Conservation (phyloP, 495 filamentous ascomycete genomes). For the Lichenothelia convexa region DNA sequence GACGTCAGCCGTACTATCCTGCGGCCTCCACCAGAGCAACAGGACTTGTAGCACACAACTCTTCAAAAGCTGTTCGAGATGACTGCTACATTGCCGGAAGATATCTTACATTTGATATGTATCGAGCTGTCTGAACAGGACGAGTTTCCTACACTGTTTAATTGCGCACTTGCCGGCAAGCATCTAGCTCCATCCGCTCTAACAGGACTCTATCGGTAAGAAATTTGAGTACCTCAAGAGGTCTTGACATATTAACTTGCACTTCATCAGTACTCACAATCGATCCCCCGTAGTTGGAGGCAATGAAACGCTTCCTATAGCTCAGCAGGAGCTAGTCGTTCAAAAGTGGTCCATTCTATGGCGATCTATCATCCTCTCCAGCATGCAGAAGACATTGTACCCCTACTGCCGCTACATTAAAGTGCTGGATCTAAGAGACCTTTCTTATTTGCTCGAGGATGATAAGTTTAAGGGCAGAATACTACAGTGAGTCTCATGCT, state of each 20-base stretch:
- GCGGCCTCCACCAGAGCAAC: too few species aligned
- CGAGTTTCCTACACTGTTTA: conserved; percentile 40
- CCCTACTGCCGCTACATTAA: conserved; percentile 55
- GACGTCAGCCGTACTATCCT: background rate
- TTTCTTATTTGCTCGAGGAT: conserved; percentile 39
- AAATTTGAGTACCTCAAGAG: background rate
- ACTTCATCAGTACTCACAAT: conserved; percentile 6
- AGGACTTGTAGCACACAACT: too few species aligned
- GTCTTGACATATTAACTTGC: conserved; percentile 1
- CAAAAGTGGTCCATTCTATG: conserved; percentile 44
- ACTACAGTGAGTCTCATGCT: conserved; percentile 19
- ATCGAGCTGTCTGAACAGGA: conserved; percentile 31
- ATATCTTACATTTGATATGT: conserved; percentile 42
- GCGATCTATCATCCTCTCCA: conserved; percentile 51
- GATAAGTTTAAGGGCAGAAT: conserved; percentile 23
- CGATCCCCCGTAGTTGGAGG: conserved; percentile 13
- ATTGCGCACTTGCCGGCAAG: conserved; percentile 31
- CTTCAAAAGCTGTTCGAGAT: too few species aligned
- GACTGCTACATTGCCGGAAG: conserved; percentile 29
- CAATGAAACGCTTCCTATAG: conserved; percentile 11
- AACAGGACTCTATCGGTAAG: conserved; percentile 43
- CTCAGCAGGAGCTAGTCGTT: conserved; percentile 21
- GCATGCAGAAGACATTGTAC: conserved; percentile 40
- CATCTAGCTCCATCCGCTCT: conserved; percentile 38
- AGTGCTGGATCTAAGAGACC: conserved; percentile 39